Evolutionary conservation across 176 grass and related monocot genomes (phyloP).

Genomic region (Leersia perrieri): DNA sequence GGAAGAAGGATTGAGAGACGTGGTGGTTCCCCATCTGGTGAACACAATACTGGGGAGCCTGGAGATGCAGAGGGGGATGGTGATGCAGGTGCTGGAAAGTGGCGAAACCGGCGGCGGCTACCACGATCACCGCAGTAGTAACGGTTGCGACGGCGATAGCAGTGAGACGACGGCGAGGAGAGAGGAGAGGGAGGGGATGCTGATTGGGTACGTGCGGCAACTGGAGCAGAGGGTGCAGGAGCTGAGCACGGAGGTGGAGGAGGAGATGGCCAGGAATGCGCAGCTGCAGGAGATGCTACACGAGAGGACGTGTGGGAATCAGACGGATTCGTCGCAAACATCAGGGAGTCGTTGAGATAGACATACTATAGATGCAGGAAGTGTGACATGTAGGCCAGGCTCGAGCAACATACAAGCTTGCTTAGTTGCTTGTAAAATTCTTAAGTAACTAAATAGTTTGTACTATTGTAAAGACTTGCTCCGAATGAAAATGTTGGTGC

Average conservation of each 20-base stretch:
- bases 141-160: not conserved
- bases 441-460: not conserved
- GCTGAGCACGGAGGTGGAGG: conserved; percentile 52
- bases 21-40: conserved; percentile 60
- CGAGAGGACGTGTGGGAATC: not conserved
- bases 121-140: not conserved
- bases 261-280: conserved; percentile 53
- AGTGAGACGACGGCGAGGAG: not conserved
- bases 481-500: too few relatives aligned
- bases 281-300: conserved; percentile 47
- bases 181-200: conserved; percentile 50
- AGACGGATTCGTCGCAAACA: not conserved
- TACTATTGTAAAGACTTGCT: too few relatives aligned
- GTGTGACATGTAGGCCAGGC: not conserved
- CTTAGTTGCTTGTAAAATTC: not conserved
- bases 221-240: conserved; percentile 54
- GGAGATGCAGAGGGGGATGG: conserved; percentile 67
- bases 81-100: conserved; percentile 48
- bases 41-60: conserved; percentile 62
- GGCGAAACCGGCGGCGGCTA: conserved; percentile 31
- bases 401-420: not conserved
- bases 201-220: conserved; percentile 49
- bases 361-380: not conserved
- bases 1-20: conserved; percentile 15
- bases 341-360: not conserved